phyloP scores from a whole-genome alignment of 2,329 filamentous ascomycete species.

The Fusarium concolor region DNA sequence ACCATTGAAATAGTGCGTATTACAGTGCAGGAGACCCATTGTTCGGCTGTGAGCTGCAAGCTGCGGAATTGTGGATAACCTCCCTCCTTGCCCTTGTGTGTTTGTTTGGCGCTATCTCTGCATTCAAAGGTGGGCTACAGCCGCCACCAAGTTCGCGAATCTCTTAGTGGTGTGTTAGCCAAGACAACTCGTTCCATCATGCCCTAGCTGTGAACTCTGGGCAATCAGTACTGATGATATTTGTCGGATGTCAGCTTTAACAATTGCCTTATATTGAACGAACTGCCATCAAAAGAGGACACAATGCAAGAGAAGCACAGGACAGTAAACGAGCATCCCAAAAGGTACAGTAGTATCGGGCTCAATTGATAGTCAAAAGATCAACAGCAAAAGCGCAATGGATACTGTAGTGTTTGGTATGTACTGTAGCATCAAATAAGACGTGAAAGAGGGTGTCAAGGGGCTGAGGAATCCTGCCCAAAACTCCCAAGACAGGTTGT shows the following conservation, averaged over 20 bases:
- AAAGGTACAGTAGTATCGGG: neutral
- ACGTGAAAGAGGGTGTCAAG: constrained; percentile 26
- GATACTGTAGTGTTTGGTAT: neutral
- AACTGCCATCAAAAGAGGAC: neutral
- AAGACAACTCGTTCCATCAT: constrained; percentile 1
- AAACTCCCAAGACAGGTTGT: constrained; percentile 10
- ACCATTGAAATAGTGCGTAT: constrained; percentile 18
- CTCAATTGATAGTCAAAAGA: constrained; percentile 4
- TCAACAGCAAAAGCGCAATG: constrained; percentile 13
- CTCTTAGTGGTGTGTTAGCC: constrained; percentile 32
- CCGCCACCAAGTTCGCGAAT: constrained; percentile 43
- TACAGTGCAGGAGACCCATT: constrained; percentile 15
- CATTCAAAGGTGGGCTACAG: constrained; percentile 25
- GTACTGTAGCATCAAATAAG: constrained; percentile 3
- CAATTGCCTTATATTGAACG: neutral
- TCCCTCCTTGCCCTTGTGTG: constrained; percentile 17
- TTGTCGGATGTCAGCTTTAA: neutral
- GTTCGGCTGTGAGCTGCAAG: constrained; percentile 23
- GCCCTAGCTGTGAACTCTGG: neutral
- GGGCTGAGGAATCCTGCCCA: constrained; percentile 17
- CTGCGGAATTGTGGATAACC: constrained; percentile 18
- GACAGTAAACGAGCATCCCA: neutral
- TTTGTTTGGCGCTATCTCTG: constrained; percentile 22
- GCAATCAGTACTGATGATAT: neutral
- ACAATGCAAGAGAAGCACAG: neutral